Evolutionary conservation across 2,329 filamentous ascomycete species (phyloP).

Genomic region (Didymella sp.): DNA sequence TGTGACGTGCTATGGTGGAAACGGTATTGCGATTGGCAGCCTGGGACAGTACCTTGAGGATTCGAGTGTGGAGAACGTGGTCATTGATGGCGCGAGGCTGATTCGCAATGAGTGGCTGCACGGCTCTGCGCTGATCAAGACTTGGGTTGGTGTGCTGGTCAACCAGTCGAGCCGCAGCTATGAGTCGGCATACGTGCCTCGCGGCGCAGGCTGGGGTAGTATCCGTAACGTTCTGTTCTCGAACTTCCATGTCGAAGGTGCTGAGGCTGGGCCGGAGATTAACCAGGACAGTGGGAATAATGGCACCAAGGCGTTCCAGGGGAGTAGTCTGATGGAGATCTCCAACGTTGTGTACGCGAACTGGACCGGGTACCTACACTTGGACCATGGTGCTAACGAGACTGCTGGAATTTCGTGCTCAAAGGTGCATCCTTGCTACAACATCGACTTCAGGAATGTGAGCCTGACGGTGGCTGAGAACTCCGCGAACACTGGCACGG

Average conservation of each 20-base stretch:
- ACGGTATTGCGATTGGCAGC: conserved; percentile 10
- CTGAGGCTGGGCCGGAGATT: conserved; percentile 10
- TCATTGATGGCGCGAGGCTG: conserved; percentile 4
- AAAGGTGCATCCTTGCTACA: conserved; percentile 3
- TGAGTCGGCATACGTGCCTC: conserved; percentile 3
- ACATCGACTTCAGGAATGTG: conserved; percentile 2
- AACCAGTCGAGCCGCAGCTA: conserved; percentile 10
- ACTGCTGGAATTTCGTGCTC: conserved; percentile 2
- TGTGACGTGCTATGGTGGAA: conserved; percentile 4
- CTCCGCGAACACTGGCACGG: background rate
- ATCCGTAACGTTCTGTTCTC: conserved; percentile 5
- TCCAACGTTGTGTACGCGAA: conserved; percentile 1
- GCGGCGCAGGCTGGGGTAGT: conserved; percentile 5
- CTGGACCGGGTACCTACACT: conserved; percentile 10
- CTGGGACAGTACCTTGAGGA: conserved; percentile 10
- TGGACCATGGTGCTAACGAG: background rate
- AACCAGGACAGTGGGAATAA: conserved; percentile 11
- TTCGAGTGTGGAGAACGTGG: conserved; percentile 4
- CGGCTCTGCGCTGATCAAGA: conserved; percentile 7
- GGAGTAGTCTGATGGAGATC: conserved; percentile 8
- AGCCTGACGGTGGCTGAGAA: background rate
- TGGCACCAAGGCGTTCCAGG: conserved; percentile 1
- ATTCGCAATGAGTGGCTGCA: conserved; percentile 9
- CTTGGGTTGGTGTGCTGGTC: conserved; percentile 7
- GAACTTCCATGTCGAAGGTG: conserved; percentile 7